Conservation (phyloP, 495 filamentous ascomycete species). For the Darksidea phi region DNA sequence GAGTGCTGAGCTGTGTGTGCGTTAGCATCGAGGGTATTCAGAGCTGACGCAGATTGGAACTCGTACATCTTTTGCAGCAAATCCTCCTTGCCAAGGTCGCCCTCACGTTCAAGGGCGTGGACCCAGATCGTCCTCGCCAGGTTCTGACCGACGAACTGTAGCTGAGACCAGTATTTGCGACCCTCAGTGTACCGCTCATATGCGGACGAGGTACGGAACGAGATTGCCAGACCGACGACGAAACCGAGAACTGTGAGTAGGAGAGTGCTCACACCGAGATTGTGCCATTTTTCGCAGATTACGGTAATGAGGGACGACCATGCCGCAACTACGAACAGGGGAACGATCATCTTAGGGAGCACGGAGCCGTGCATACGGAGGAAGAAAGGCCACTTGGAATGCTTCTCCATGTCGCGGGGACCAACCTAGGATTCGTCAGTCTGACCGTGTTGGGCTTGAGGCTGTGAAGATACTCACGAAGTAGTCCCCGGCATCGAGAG, state of each 20-base stretch:
- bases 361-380: slow-evolving; percentile 38
- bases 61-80: slow-evolving; percentile 60
- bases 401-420: slow-evolving; percentile 32
- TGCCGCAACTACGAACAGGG: slow-evolving; percentile 60
- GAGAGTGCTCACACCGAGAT: slow-evolving; percentile 61
- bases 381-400: slow-evolving; percentile 39
- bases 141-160: slow-evolving; percentile 70
- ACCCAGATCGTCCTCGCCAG: slow-evolving; percentile 79
- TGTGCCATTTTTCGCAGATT: slow-evolving; percentile 54
- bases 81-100: slow-evolving; percentile 63
- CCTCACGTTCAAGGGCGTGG: slow-evolving; percentile 64
- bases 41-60: background rate
- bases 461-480: slow-evolving; percentile 15
- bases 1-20: slow-evolving; percentile 56
- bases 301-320: slow-evolving; percentile 72
- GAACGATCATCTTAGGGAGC: slow-evolving; percentile 57
- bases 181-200: slow-evolving; percentile 80
- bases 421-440: slow-evolving; percentile 25
- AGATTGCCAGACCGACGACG: slow-evolving; percentile 80
- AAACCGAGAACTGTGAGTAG: slow-evolving; percentile 87
- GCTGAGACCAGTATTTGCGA: slow-evolving; percentile 72
- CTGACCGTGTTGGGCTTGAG: background rate
- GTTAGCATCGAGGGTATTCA: background rate
- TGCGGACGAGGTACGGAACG: slow-evolving; percentile 81
- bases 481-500: slow-evolving; percentile 34